A percentile compares a stretch with the other conserved stretches of the same genome.
Conservation (phyloP, 2,329 filamentous ascomycete species). For the Epichloe coenophiala region DNA sequence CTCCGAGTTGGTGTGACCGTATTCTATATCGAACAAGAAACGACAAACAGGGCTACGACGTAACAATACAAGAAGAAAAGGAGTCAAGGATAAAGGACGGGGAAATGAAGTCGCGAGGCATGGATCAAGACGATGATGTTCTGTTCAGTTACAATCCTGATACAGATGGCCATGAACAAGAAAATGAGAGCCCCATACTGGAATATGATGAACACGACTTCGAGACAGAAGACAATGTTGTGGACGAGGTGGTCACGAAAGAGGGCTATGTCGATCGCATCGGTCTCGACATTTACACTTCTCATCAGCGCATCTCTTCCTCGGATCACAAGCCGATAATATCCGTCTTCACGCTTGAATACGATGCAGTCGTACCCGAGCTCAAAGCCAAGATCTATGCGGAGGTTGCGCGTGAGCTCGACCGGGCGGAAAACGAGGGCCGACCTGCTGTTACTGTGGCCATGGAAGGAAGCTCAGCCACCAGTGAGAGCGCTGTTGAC, state of each 20-base stretch:
- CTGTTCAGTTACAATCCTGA: conserved; percentile 87
- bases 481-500: conserved; percentile 47
- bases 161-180: conserved; percentile 43
- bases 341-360: conserved; percentile 71
- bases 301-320: conserved; percentile 78
- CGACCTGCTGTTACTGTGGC: conserved; percentile 73
- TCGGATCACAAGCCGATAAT: conserved; percentile 92
- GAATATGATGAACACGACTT: conserved; percentile 46
- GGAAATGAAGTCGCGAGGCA: conserved; percentile 70
- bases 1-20: conserved; percentile 94
- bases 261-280: conserved; percentile 44
- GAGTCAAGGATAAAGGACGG: conserved; percentile 60
- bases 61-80: conserved; percentile 47
- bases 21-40: conserved; percentile 72
- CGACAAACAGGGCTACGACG: conserved; percentile 54
- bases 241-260: conserved; percentile 37
- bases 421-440: conserved; percentile 83
- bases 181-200: conserved; percentile 20
- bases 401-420: conserved; percentile 77
- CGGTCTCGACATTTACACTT: conserved; percentile 56
- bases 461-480: conserved; percentile 43
- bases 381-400: conserved; percentile 73
- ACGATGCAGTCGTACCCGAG: conserved; percentile 74
- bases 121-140: conserved; percentile 71
- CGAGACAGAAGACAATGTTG: conserved; percentile 30